A percentile compares a stretch with the other conserved stretches of the same genome.
Evolutionary conservation across 1,284 basidiomycete species (phyloP).

Genomic region (Exsudoporus floridanus): DNA sequence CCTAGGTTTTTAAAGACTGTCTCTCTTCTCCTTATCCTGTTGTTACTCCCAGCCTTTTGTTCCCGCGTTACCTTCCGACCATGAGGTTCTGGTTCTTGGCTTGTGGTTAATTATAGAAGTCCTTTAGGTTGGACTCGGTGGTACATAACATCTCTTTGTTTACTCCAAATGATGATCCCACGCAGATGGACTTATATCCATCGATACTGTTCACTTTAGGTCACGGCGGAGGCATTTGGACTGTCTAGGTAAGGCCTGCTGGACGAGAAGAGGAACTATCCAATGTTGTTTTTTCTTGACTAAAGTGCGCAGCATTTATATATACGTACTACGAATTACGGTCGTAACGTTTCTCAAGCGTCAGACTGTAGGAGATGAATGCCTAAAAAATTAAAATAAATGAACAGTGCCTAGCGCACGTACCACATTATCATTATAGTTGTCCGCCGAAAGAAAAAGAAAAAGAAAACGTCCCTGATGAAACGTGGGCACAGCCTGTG

Average conservation of each 20-base stretch:
- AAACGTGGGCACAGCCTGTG: slow-evolving; percentile 3
- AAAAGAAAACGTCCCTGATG: background rate
- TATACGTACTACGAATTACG: slow-evolving; percentile 2
- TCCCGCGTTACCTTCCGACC: slow-evolving; percentile 4
- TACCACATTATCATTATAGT: background rate
- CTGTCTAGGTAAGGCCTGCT: background rate
- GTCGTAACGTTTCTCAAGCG: background rate
- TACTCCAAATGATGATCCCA: background rate
- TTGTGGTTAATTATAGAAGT: slow-evolving; percentile 1
- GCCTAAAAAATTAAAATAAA: no score
- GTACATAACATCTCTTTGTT: slow-evolving; percentile 4
- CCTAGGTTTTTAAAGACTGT: slow-evolving; percentile 2
- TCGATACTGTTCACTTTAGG: background rate
- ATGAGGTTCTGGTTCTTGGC: background rate
- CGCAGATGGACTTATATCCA: background rate
- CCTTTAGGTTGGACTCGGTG: slow-evolving; percentile 3
- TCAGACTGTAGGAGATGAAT: no score
- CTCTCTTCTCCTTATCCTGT: background rate
- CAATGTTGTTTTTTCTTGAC: background rate
- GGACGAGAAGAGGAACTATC: background rate
- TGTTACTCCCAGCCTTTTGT: slow-evolving; percentile 1
- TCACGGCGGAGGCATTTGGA: background rate
- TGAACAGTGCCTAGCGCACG: slow-evolving; percentile 2
- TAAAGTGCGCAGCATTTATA: slow-evolving; percentile 10
- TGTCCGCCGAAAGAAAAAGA: background rate